A percentile compares a stretch with the other conserved stretches of the same genome.
Evolutionary conservation across 2,329 filamentous ascomycete species (phyloP).

Genomic region (Aspergillus niger): DNA sequence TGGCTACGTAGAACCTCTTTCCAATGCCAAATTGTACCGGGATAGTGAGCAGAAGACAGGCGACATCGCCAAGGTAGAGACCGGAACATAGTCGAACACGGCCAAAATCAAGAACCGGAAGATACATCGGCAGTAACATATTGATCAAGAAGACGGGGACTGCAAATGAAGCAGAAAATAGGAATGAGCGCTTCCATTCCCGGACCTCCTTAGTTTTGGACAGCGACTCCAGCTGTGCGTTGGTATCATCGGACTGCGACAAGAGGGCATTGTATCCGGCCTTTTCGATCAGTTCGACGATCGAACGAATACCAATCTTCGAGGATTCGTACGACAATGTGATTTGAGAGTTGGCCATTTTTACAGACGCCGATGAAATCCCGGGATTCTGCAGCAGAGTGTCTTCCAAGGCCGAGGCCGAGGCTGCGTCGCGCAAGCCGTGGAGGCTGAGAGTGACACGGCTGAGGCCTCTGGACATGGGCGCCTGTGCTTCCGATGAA

Average conservation of each 20-base stretch:
- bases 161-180: slow-evolving; percentile 75
- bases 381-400: slow-evolving; percentile 67
- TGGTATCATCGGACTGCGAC: slow-evolving; percentile 90
- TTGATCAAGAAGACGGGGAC: slow-evolving; percentile 87
- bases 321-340: slow-evolving; percentile 72
- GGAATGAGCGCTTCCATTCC: slow-evolving; percentile 84
- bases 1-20: slow-evolving; percentile 87
- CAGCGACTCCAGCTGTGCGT: slow-evolving; percentile 91
- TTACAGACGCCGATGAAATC: slow-evolving; percentile 72
- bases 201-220: slow-evolving; percentile 96
- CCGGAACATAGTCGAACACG: slow-evolving; percentile 66
- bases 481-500: slow-evolving; percentile 67
- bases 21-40: slow-evolving; percentile 97
- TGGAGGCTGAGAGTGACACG: slow-evolving; percentile 81
- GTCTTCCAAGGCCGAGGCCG: slow-evolving; percentile 72
- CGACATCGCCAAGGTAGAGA: slow-evolving; percentile 82
- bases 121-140: slow-evolving; percentile 90
- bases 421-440: slow-evolving; percentile 70
- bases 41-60: slow-evolving; percentile 81
- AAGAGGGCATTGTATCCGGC: slow-evolving; percentile 85
- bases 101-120: slow-evolving; percentile 77
- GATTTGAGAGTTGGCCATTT: slow-evolving; percentile 71
- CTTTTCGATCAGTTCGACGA: slow-evolving; percentile 82
- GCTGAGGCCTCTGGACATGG: slow-evolving; percentile 58
- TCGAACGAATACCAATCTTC: slow-evolving; percentile 73